Evolutionary conservation across 2,329 filamentous ascomycete genomes (phyloP).

Genomic region (Aureobasidium vineae): DNA sequence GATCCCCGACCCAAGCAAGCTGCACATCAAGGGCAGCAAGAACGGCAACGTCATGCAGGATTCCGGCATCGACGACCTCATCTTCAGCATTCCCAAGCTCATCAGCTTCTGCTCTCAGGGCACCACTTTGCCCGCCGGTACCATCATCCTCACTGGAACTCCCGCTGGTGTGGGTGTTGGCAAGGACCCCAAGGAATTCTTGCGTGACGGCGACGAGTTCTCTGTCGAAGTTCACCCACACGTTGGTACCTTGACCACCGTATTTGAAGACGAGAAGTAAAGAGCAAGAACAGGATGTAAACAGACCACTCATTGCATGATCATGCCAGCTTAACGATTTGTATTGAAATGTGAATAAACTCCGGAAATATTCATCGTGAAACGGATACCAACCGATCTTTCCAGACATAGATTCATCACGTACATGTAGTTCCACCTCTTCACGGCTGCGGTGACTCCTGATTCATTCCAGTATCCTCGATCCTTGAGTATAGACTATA

Average conservation of each 20-base stretch:
- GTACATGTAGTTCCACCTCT: background rate
- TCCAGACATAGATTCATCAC: background rate
- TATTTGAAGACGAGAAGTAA: conserved; percentile 39
- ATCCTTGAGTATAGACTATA: too few relatives aligned
- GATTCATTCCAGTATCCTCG: too few relatives aligned
- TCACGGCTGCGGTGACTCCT: too few relatives aligned
- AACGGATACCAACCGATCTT: background rate
- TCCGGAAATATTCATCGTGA: background rate
- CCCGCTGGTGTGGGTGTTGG: conserved; percentile 45
- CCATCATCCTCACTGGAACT: conserved; percentile 47
- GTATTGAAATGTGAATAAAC: background rate
- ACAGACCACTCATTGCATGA: background rate
- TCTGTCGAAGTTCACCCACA: conserved; percentile 50
- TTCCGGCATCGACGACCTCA: conserved; percentile 50
- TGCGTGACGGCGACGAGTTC: conserved; percentile 50
- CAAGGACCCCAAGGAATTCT: conserved; percentile 44
- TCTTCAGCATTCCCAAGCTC: conserved; percentile 52
- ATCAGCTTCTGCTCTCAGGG: conserved; percentile 45
- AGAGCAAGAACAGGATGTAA: background rate
- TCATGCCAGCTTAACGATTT: background rate
- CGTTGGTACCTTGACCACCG: conserved; percentile 51
- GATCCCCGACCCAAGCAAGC: conserved; percentile 45
- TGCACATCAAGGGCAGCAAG: conserved; percentile 44
- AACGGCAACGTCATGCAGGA: conserved; percentile 56
- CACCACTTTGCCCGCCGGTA: conserved; percentile 45